Evolutionary conservation across 2,329 filamentous ascomycete genomes (phyloP).

Genomic region (Hymenoscyphus linearis): DNA sequence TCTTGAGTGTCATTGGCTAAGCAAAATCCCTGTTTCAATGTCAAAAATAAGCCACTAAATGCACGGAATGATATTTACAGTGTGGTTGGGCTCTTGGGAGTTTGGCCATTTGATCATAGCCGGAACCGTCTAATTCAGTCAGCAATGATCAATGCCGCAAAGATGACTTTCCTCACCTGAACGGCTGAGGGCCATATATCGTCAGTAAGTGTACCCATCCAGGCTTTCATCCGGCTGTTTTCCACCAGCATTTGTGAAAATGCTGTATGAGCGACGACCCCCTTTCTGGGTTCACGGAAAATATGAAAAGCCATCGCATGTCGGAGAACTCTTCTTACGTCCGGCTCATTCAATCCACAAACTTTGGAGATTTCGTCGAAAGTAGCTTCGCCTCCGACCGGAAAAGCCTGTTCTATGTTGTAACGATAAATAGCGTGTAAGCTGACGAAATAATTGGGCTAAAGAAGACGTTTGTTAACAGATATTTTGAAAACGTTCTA

Average conservation of each 20-base stretch:
- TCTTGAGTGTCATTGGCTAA: background rate
- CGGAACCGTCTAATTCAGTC: background rate
- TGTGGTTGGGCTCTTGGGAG: background rate
- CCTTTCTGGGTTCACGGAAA: conserved; percentile 1
- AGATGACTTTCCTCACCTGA: background rate
- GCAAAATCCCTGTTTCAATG: background rate
- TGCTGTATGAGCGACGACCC: background rate
- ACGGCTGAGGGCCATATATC: background rate
- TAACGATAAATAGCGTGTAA: background rate
- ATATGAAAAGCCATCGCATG: conserved; percentile 7
- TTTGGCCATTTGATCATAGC: conserved; percentile 1
- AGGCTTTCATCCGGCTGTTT: background rate
- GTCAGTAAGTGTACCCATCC: background rate
- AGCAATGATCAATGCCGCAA: background rate
- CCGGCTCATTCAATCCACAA: background rate
- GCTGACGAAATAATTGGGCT: background rate
- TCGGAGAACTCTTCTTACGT: conserved; percentile 1
- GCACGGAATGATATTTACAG: background rate
- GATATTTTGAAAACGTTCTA: background rate
- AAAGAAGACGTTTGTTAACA: background rate
- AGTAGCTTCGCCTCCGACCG: background rate
- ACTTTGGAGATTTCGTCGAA: conserved; percentile 1
- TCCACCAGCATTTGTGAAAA: background rate
- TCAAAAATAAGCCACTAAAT: background rate
- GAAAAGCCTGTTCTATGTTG: conserved; percentile 29